Evolutionary conservation across 2,329 filamentous ascomycete genomes (phyloP), one percentile per base, ranked within the genome.

Genomic region (Diaporthe sp.): DNA sequence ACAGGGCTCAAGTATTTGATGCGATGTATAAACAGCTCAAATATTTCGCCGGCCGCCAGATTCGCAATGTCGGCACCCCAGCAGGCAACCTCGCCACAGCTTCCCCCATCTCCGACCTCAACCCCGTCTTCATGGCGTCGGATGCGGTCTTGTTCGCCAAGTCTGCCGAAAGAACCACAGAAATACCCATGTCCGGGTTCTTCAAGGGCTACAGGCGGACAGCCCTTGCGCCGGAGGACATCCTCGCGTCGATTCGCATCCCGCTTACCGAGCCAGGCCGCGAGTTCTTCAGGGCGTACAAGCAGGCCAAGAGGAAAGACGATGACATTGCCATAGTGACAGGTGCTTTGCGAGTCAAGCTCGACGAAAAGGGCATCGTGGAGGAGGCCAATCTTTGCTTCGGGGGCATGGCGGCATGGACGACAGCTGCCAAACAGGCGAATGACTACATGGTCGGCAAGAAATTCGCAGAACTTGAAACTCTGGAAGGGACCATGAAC

Each of bases 301-400:
- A 99, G 84, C 96, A 98, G 82, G 92, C 97, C 0, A 99, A 99
- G 86, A 88, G 97, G 77, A 98, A 98, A 81, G 97, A 99, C 79
- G 97, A 99, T 79, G 97, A 99, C 81, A 98, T 99, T 81, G 97
- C 97, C 2, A 98, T 99, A 79, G 97, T 98, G 32, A 98, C 97
- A 65, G 92, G 94, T 37, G 95, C 96, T 1, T 84, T 98, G 73
- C 91, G 94, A 47, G 88, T 98, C 7, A 90, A 89, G 7, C 84
- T 98, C 3, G 89, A 92, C 51, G 89, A 93, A 3, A 87, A 88
- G 1, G 90, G 96, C 55, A 82, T 91, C 2, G 94, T 98, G 8
- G 88, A 92, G 75, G 92, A 92, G 76, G 92, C 91, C 75, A 94
- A 93, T 78, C 87, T 99, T 30, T 94, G 97, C 4, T 98, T 98